phyloP scores from a whole-genome alignment of 2,329 filamentous ascomycete species.

The Calonectria pseudoreteaudii region DNA sequence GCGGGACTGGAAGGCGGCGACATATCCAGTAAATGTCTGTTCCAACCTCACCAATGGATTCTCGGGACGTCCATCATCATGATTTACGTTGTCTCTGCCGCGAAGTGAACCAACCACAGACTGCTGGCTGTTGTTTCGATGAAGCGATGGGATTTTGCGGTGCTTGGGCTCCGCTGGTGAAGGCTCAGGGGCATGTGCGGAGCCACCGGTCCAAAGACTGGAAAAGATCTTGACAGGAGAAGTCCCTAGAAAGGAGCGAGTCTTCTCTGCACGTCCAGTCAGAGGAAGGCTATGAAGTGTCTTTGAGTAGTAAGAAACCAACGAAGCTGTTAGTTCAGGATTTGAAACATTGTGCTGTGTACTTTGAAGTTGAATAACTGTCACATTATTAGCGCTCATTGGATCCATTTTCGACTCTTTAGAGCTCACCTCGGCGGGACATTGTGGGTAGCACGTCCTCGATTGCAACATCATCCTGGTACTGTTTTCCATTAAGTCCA shows the following conservation, averaged over 20 bases:
- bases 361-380: slow-evolving; percentile 79
- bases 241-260: slow-evolving; percentile 77
- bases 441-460: slow-evolving; percentile 81
- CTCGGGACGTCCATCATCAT: slow-evolving; percentile 66
- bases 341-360: slow-evolving; percentile 77
- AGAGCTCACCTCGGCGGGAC: slow-evolving; percentile 74
- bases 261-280: slow-evolving; percentile 71
- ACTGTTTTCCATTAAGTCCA: slow-evolving; percentile 77
- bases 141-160: slow-evolving; percentile 54
- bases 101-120: slow-evolving; percentile 68
- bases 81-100: slow-evolving; percentile 54
- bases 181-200: slow-evolving; percentile 53
- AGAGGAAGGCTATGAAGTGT: slow-evolving; percentile 78
- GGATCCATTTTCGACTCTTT: neutral
- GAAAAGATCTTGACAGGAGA: slow-evolving; percentile 93
- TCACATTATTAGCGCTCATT: slow-evolving; percentile 47
- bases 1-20: slow-evolving; percentile 83
- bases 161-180: slow-evolving; percentile 49
- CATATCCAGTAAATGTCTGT: slow-evolving; percentile 86
- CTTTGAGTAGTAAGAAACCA: slow-evolving; percentile 83
- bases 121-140: slow-evolving; percentile 60
- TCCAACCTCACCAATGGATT: slow-evolving; percentile 81
- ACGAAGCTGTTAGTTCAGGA: slow-evolving; percentile 70
- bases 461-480: slow-evolving; percentile 77
- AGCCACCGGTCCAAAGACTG: slow-evolving; percentile 77